These are phyloP conservation scores for Cyberlindnera meyerae DNA, from an alignment of 805 yeast species.

Conservation along the genomic window DNA sequence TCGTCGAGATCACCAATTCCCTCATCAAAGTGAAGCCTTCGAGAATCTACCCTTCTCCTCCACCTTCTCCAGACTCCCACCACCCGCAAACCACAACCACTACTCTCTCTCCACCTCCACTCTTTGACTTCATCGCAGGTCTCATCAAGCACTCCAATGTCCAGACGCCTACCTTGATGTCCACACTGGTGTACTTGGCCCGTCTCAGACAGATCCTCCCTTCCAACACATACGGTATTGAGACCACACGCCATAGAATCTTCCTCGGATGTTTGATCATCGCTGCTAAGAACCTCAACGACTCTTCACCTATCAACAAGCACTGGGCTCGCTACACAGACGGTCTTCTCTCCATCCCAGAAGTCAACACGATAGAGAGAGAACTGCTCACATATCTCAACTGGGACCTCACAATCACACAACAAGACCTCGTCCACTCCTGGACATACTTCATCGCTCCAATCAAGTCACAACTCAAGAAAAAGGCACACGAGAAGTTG, in stretches of 20 bases:
- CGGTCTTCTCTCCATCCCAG: constrained; percentile 70
- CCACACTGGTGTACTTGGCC: constrained; percentile 77
- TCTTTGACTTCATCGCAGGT: constrained; percentile 62
- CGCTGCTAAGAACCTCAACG: constrained; percentile 91
- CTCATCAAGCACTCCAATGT: constrained; percentile 81
- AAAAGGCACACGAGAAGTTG: constrained; percentile 23
- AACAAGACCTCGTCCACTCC: constrained; percentile 63
- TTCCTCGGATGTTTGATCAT: constrained; percentile 84
- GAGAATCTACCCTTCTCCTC: constrained; percentile 33
- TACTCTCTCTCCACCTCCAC: constrained; percentile 27
- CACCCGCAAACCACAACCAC: too few relatives aligned
- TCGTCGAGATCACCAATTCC: constrained; percentile 54
- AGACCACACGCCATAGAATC: constrained; percentile 87
- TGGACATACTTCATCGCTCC: constrained; percentile 73
- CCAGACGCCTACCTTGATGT: constrained; percentile 92
- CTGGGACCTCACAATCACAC: constrained; percentile 76
- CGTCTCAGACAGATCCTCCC: constrained; percentile 77
- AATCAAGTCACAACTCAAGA: constrained; percentile 44
- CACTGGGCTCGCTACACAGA: constrained; percentile 95
- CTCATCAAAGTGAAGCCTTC: constrained; percentile 42
- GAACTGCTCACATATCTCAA: constrained; percentile 77
- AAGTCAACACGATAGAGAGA: constrained; percentile 87
- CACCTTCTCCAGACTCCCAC: constrained; percentile 29
- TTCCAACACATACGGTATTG: constrained; percentile 85
- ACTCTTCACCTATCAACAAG: constrained; percentile 89